These are phyloP conservation scores for Fusarium abutilonis DNA, from an alignment of 2,329 filamentous ascomycete species.

Conservation along the genomic window DNA sequence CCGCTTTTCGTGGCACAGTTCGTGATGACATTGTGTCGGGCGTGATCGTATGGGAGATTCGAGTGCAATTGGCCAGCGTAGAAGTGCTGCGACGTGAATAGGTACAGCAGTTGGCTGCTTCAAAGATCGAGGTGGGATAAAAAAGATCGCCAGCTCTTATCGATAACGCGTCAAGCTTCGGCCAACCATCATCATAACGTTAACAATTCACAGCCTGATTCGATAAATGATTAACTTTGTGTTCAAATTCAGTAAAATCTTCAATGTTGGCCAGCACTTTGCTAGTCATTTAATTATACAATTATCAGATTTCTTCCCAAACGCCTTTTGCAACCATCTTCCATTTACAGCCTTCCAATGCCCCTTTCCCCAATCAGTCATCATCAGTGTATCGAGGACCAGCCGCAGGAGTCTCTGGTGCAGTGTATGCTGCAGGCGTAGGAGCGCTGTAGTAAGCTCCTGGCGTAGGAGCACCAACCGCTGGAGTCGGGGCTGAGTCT, in stretches of 20 bases:
- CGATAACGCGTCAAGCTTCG: constrained; percentile 27
- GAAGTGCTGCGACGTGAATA: background rate
- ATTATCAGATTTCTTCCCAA: constrained; percentile 27
- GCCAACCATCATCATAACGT: background rate
- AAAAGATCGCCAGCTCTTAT: constrained; percentile 28
- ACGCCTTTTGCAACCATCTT: constrained; percentile 34
- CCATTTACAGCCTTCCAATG: constrained; percentile 7
- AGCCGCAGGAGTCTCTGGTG: constrained; percentile 69
- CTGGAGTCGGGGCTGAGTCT: constrained; percentile 74
- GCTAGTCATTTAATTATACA: constrained; percentile 34
- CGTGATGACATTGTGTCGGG: constrained; percentile 10
- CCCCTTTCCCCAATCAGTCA: constrained; percentile 46
- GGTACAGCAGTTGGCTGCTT: background rate
- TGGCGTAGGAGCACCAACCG: constrained; percentile 74
- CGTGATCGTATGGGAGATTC: background rate
- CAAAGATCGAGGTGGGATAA: background rate
- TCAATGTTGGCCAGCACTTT: constrained; percentile 4
- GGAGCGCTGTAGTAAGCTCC: constrained; percentile 67
- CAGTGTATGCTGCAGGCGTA: constrained; percentile 69
- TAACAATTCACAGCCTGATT: background rate
- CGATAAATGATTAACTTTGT: too few relatives aligned
- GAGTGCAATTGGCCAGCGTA: background rate
- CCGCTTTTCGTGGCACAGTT: constrained; percentile 1
- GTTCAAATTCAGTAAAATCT: background rate
- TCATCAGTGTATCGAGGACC: constrained; percentile 65